Conservation (phyloP, 768 basidiomycete species). For the Rubroboletus satanas region DNA sequence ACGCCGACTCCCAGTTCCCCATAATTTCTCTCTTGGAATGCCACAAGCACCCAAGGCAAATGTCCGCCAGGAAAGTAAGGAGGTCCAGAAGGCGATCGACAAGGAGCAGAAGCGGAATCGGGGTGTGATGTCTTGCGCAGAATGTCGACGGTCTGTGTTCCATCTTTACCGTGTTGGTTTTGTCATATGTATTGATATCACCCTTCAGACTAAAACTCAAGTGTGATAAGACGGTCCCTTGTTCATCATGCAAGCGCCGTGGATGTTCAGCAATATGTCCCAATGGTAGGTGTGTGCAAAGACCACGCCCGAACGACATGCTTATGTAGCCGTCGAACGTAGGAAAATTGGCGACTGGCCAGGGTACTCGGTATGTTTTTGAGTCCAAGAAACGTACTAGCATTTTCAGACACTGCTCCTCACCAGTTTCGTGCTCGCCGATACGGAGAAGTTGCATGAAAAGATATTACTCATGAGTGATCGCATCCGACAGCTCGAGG, state of each 20-base stretch:
- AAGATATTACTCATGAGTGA: slow-evolving; percentile 68
- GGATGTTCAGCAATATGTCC: slow-evolving; percentile 78
- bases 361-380: slow-evolving; percentile 62
- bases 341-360: slow-evolving; percentile 69
- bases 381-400: background rate
- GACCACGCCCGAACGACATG: background rate
- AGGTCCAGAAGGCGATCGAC: slow-evolving; percentile 50
- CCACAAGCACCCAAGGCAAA: slow-evolving; percentile 50
- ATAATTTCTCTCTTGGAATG: slow-evolving; percentile 31
- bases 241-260: slow-evolving; percentile 60
- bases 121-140: slow-evolving; percentile 53
- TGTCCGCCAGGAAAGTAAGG: slow-evolving; percentile 30
- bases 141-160: slow-evolving; percentile 52
- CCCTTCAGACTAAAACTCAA: slow-evolving; percentile 56
- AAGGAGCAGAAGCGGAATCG: slow-evolving; percentile 64
- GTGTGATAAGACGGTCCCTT: slow-evolving; percentile 67
- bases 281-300: slow-evolving; percentile 39
- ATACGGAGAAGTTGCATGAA: slow-evolving; percentile 64
- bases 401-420: background rate
- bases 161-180: background rate
- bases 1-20: background rate
- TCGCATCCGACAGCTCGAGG: slow-evolving; percentile 68
- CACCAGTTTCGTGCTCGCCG: slow-evolving; percentile 63
- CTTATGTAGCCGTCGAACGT: background rate
- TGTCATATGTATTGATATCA: background rate